Base-by-base conservation (phyloP, 108 stramenopile species). In the Mediolabrus comicus region DNA sequence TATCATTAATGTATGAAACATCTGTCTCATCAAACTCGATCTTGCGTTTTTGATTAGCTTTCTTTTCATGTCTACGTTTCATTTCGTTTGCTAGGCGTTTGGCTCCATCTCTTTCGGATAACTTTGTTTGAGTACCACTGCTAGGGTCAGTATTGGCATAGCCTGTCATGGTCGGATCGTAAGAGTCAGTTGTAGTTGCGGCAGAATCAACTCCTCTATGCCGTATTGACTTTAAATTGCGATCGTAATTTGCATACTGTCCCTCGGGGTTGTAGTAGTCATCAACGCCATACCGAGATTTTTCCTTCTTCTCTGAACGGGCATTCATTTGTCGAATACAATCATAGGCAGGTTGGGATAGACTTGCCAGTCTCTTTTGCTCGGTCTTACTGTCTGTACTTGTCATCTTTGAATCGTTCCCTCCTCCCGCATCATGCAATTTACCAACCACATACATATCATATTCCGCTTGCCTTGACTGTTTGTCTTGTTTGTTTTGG, bases 181-280 rank as follows among this genome's bases (percentile, higher is more conserved):
- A 94, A 9, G 87, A 87, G 31, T 63, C 70, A 9, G 75, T 65
- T 3, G 66, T 29, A 24, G 69, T 26, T 24, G 60, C 27, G 14
- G 57, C 34, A 3, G 67, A 17, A 27, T 59, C 74, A 27, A 77
- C 39, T 39, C 85, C 84, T 32, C 33, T 31, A 27, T 65, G 67
- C 32, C 73, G 77, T 29, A 82, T 52, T 33, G 81, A 78, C 43
- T 86, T 87, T 16, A 95, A 57, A 53, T 86, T 90, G 1, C 90
- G 82, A 74, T 90, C 83, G 65, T 95, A 95, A 57, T 90, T 83
- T 4, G 85, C 79, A 83, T 84, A 81, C 67, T 90, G 88, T 24
- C 90, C 89, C 59, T 95, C 88, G 17, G 90, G 80, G 68, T 92
- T 92, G 81, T 92, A 79, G 46, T 90, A 88, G 65, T 94, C 92